These are phyloP conservation scores for Xylaria curta DNA, from an alignment of 495 filamentous ascomycete species.

Conservation along the genomic window DNA sequence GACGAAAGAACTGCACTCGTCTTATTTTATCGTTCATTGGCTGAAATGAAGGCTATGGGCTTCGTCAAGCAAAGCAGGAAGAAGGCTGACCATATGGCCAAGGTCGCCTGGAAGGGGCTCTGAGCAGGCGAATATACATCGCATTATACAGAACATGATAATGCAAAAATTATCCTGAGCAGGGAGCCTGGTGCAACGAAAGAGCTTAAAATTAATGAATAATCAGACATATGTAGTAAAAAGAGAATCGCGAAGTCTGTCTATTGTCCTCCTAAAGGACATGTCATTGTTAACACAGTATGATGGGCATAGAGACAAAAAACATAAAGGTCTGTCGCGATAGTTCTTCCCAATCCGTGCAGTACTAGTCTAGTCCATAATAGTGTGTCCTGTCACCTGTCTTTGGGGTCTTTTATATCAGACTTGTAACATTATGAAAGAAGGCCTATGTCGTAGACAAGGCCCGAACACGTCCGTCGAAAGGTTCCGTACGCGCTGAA, in stretches of 20 bases:
- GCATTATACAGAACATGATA: neutral
- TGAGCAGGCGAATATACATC: conserved; percentile 20
- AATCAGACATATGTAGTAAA: neutral
- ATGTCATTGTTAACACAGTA: conserved; percentile 7
- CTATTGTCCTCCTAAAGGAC: neutral
- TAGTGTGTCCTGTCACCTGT: neutral
- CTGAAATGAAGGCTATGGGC: conserved; percentile 83
- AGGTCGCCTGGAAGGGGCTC: conserved; percentile 61
- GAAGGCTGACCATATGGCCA: conserved; percentile 89
- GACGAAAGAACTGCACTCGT: conserved; percentile 64
- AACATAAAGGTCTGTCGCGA: conserved; percentile 25
- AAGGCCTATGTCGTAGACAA: conserved; percentile 36
- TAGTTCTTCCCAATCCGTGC: conserved; percentile 19
- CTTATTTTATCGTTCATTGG: conserved; percentile 80
- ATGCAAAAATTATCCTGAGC: neutral
- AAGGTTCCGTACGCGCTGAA: conserved; percentile 14
- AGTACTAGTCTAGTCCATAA: neutral
- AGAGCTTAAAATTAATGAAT: too few relatives aligned
- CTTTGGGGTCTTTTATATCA: conserved; percentile 24
- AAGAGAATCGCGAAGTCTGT: neutral
- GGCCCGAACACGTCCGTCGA: conserved; percentile 19
- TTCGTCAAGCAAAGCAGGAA: conserved; percentile 89
- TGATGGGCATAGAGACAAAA: conserved; percentile 9
- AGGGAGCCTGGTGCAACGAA: too few relatives aligned
- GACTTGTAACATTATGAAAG: conserved; percentile 35